Percentiles rank a stretch among this genome's conserved stretches.
phyloP scores from a whole-genome alignment of 371 early-diverging fungal genomes.

The Caulochytrium protostelioides region DNA sequence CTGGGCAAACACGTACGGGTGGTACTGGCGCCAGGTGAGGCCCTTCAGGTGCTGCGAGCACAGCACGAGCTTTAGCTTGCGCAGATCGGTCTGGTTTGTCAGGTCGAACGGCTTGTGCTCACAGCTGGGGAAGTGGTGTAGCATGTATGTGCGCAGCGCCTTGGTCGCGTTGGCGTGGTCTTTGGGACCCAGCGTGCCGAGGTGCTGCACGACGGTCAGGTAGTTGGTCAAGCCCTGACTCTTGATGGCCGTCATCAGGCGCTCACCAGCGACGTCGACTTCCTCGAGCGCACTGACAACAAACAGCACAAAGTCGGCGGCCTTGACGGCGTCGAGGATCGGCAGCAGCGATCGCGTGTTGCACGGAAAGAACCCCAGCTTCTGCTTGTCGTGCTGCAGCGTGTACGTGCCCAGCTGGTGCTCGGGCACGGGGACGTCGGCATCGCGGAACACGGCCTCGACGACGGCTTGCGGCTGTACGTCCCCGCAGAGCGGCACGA shows the following conservation, averaged over 20 bases:
- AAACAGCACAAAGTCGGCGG: slow-evolving; percentile 71
- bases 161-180: slow-evolving; percentile 48
- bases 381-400: slow-evolving; percentile 38
- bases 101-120: slow-evolving; percentile 36
- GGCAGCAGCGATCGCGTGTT: slow-evolving; percentile 30
- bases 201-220: slow-evolving; percentile 45
- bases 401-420: slow-evolving; percentile 6
- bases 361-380: slow-evolving; percentile 45
- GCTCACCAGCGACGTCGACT: slow-evolving; percentile 77
- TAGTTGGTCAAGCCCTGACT: slow-evolving; percentile 64
- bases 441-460: slow-evolving; percentile 20
- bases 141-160: slow-evolving; percentile 57
- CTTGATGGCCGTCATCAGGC: slow-evolving; percentile 51
- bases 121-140: slow-evolving; percentile 59
- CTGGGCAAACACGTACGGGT: slow-evolving; percentile 70
- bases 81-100: too few species aligned
- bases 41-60: slow-evolving; percentile 49
- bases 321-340: slow-evolving; percentile 69
- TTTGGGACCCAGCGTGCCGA: slow-evolving; percentile 39
- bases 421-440: slow-evolving; percentile 1
- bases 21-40: slow-evolving; percentile 66
- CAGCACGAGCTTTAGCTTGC: slow-evolving; percentile 23
- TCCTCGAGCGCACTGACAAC: slow-evolving; percentile 70
- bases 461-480: slow-evolving; percentile 26
- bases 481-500: slow-evolving; percentile 69